phyloP scores from a whole-genome alignment of 495 filamentous ascomycete genomes.

The Penicillium cosmopolitanum region DNA sequence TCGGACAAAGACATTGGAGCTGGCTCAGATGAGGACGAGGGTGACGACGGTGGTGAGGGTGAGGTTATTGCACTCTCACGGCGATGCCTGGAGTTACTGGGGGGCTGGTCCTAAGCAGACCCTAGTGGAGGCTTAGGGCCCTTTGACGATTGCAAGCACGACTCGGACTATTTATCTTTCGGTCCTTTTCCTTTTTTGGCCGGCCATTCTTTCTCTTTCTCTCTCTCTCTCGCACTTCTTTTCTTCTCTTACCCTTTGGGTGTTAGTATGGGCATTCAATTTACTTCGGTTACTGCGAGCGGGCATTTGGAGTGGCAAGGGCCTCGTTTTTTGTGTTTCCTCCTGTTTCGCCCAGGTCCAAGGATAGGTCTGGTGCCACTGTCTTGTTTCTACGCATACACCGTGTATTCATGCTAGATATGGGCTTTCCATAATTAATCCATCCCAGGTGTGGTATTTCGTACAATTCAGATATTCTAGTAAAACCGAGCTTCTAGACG shows the following conservation, averaged over 20 bases:
- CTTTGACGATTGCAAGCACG: conserved; percentile 6
- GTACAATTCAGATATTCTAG: background rate
- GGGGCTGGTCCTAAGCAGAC: conserved; percentile 61
- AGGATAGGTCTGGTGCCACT: conserved; percentile 26
- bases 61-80: conserved; percentile 92
- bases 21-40: conserved; percentile 87
- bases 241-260: conserved; percentile 22
- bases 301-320: conserved; percentile 45
- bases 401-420: conserved; percentile 40
- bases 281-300: conserved; percentile 34
- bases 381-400: conserved; percentile 38
- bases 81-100: conserved; percentile 85
- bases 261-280: conserved; percentile 43
- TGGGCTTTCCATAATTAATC: conserved; percentile 35
- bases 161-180: conserved; percentile 14
- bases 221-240: conserved; percentile 16
- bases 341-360: conserved; percentile 23
- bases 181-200: conserved; percentile 18
- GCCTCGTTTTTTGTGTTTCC: conserved; percentile 22
- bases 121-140: conserved; percentile 55
- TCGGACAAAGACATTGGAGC: conserved; percentile 87
- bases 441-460: background rate
- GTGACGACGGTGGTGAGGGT: conserved; percentile 89
- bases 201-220: conserved; percentile 13
- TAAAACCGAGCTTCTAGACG: too few relatives aligned